Evolutionary conservation across 768 basidiomycete species (phyloP), one percentile per base, ranked within the genome.

Genomic region (Cystofilobasidium bisporidii): DNA sequence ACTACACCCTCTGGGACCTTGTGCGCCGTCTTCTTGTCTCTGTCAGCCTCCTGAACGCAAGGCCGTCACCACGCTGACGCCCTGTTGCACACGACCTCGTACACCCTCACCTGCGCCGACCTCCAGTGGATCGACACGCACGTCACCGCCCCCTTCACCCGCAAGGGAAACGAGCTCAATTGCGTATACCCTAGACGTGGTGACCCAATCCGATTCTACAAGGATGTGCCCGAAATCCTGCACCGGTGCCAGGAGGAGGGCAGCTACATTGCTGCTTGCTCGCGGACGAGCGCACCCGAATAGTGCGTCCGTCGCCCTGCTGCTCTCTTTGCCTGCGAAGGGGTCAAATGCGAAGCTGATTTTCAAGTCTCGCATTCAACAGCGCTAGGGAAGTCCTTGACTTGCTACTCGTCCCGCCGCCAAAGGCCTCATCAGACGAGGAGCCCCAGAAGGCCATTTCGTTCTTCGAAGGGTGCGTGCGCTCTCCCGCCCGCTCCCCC

Each of bases 51-150:
- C n/a, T n/a, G n/a, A n/a, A n/a, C n/a, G n/a, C n/a, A n/a, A n/a
- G n/a, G n/a, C n/a, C n/a, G n/a, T n/a, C n/a, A n/a, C n/a, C n/a
- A n/a, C n/a, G n/a, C n/a, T n/a, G n/a, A n/a, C n/a, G n/a, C n/a
- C n/a, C n/a, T n/a, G n/a, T n/a, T n/a, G n/a, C n/a, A n/a, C n/a
- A n/a, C n/a, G n/a, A n/a, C n/a, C n/a, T n/a, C n/a, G n/a, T n/a
- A n/a, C n/a, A n/a, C n/a, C n/a, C n/a, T n/a, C n/a, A n/a, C n/a
- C n/a, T n/a, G n/a, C n/a, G n/a, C n/a, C n/a, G n/a, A n/a, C n/a
- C n/a, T n/a, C n/a, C n/a, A n/a, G n/a, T 91, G 89, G 89, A 86
- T 91, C 62, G 90, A 92, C 75, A 85, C 85, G 22, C 86, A 90
- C 74, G 81, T 88, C 61, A 78, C 81, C 53, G 83, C 84, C 3